phyloP scores from a whole-genome alignment of 257 asterid species.

The Solanum clarkiae region DNA sequence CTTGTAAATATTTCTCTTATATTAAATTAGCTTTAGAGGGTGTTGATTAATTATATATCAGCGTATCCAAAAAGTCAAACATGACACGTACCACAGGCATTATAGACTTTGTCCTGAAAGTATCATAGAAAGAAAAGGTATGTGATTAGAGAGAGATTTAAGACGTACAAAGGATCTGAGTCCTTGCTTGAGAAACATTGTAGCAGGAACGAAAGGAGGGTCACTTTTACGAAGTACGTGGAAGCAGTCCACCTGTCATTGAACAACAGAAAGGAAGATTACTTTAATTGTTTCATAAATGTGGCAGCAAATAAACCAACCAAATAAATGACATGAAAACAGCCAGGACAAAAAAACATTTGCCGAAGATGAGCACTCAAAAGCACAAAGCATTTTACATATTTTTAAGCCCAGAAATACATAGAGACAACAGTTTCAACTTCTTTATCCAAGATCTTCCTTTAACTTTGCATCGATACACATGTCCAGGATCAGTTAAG shows the following conservation, averaged over 20 bases:
- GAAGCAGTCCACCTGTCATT: slow-evolving; percentile 81
- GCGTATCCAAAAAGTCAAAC: neutral
- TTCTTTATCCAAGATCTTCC: neutral
- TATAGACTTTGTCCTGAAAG: neutral
- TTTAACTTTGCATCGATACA: neutral
- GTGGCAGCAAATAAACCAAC: neutral
- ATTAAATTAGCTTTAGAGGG: neutral
- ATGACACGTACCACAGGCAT: neutral
- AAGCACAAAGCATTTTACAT: neutral
- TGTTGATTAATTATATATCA: neutral
- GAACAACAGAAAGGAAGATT: neutral
- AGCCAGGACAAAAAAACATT: neutral
- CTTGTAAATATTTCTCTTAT: neutral
- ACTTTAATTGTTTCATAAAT: neutral
- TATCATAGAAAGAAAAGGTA: neutral
- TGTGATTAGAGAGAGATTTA: neutral
- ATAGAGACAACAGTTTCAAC: neutral
- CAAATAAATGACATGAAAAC: neutral
- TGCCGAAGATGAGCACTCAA: neutral
- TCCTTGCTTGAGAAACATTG: slow-evolving; percentile 81
- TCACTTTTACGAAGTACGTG: slow-evolving; percentile 93
- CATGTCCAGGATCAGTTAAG: neutral
- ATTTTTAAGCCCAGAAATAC: neutral
- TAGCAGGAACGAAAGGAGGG: slow-evolving; percentile 84
- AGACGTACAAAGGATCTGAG: slow-evolving; percentile 71